A percentile compares a stretch with the other conserved stretches of the same genome.
Evolutionary conservation across 495 filamentous ascomycete genomes (phyloP).

Genomic region (Talaromyces borbonicus): DNA sequence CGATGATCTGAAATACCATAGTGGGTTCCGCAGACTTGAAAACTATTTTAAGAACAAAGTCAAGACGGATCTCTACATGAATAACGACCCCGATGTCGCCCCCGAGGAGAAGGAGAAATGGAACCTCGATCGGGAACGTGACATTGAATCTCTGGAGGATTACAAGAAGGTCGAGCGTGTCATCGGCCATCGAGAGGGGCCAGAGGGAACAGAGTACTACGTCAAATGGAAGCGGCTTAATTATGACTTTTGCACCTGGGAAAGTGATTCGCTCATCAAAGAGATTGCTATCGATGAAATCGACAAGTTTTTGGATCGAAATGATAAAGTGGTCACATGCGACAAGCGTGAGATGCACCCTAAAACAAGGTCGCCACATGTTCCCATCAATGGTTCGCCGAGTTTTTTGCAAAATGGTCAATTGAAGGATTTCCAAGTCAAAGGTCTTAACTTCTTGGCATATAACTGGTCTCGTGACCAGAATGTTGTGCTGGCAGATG

Average conservation of each 20-base stretch:
- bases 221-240: constrained; percentile 84
- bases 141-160: constrained; percentile 72
- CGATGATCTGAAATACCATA: constrained; percentile 53
- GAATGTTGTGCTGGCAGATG: constrained; percentile 94
- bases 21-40: constrained; percentile 76
- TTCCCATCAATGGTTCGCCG: constrained; percentile 68
- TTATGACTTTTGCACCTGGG: constrained; percentile 94
- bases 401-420: constrained; percentile 75
- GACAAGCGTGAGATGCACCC: constrained; percentile 64
- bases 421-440: constrained; percentile 88
- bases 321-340: constrained; percentile 63
- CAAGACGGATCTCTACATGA: constrained; percentile 59
- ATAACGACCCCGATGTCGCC: constrained; percentile 57
- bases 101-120: constrained; percentile 87
- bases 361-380: constrained; percentile 59
- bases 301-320: constrained; percentile 79
- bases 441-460: constrained; percentile 86
- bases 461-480: constrained; percentile 87
- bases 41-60: constrained; percentile 86
- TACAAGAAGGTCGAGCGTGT: constrained; percentile 88
- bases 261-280: constrained; percentile 62
- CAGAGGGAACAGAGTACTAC: constrained; percentile 71
- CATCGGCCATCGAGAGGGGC: constrained; percentile 66
- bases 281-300: constrained; percentile 74
- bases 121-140: constrained; percentile 78